phyloP scores from a whole-genome alignment of 768 basidiomycete genomes.

The Leccinum uliginosum region DNA sequence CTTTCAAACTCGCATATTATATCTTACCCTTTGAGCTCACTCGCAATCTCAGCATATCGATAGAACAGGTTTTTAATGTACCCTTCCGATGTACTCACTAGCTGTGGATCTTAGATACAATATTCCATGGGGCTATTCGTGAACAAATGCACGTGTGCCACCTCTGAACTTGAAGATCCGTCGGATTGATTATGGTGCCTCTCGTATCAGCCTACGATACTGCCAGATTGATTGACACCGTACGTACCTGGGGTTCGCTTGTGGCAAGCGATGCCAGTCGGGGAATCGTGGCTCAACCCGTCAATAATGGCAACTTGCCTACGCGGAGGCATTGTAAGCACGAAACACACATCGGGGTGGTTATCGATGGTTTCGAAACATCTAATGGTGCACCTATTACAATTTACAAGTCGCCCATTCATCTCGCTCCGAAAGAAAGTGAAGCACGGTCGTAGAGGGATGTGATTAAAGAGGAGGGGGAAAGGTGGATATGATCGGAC shows the following conservation, averaged over 20 bases:
- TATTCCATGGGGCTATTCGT: slow-evolving; percentile 15
- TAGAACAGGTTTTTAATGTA: slow-evolving; percentile 27
- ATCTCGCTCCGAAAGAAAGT: background rate
- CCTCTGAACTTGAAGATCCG: background rate
- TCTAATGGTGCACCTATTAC: background rate
- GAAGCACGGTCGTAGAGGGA: background rate
- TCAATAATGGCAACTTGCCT: background rate
- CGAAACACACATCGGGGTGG: background rate
- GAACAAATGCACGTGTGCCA: background rate
- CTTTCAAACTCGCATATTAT: slow-evolving; percentile 17
- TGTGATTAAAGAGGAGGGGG: background rate
- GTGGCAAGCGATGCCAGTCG: background rate
- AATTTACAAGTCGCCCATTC: background rate
- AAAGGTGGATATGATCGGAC: no score
- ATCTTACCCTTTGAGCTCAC: slow-evolving; percentile 16
- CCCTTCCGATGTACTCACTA: slow-evolving; percentile 23
- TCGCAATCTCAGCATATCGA: slow-evolving; percentile 23
- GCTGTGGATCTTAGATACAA: slow-evolving; percentile 16
- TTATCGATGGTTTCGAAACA: slow-evolving; percentile 1
- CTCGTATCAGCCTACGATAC: background rate
- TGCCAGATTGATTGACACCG: background rate
- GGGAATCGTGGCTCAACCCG: background rate
- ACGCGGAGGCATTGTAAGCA: background rate
- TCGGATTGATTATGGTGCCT: background rate
- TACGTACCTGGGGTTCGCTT: background rate